These are phyloP conservation scores for Lipomyces sp. DNA, from an alignment of 805 yeast species.

Conservation along the genomic window DNA sequence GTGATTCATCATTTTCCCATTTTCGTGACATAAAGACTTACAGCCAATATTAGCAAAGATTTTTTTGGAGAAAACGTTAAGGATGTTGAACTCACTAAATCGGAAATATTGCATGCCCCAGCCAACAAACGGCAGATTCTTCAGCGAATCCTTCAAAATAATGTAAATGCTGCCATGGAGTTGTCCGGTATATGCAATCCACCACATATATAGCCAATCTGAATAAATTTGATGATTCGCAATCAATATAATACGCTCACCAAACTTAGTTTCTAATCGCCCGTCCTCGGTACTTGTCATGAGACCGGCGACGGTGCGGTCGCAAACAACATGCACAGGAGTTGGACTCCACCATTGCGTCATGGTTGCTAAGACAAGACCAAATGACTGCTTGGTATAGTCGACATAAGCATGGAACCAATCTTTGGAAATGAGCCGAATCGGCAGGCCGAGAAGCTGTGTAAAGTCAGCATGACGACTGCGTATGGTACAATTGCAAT, in stretches of 20 bases:
- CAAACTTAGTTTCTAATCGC: slow-evolving; percentile 44
- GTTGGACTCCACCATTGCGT: slow-evolving; percentile 44
- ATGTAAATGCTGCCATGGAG: slow-evolving; percentile 70
- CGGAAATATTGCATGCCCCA: slow-evolving; percentile 80
- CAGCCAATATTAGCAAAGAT: not conserved
- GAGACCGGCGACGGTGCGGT: slow-evolving; percentile 40
- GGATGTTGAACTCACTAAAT: slow-evolving; percentile 50
- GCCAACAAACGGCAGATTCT: slow-evolving; percentile 75
- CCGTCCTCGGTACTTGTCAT: slow-evolving; percentile 37
- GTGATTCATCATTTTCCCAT: slow-evolving; percentile 77
- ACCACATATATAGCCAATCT: slow-evolving; percentile 95
- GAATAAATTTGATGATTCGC: slow-evolving; percentile 94
- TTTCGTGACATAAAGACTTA: slow-evolving; percentile 62
- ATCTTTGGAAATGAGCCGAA: slow-evolving; percentile 38
- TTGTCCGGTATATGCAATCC: slow-evolving; percentile 70
- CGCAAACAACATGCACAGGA: slow-evolving; percentile 42
- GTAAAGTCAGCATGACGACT: slow-evolving; percentile 2
- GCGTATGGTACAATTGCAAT: not conserved
- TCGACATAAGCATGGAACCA: slow-evolving; percentile 43
- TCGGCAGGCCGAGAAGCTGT: slow-evolving; percentile 42
- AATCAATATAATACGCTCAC: slow-evolving; percentile 64
- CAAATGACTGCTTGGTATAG: slow-evolving; percentile 45
- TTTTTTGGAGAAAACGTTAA: not conserved
- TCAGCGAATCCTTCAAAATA: slow-evolving; percentile 75
- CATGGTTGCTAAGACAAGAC: slow-evolving; percentile 41